Base-by-base conservation (phyloP, 208 protist species). In the Wallacemonas sp. region DNA sequence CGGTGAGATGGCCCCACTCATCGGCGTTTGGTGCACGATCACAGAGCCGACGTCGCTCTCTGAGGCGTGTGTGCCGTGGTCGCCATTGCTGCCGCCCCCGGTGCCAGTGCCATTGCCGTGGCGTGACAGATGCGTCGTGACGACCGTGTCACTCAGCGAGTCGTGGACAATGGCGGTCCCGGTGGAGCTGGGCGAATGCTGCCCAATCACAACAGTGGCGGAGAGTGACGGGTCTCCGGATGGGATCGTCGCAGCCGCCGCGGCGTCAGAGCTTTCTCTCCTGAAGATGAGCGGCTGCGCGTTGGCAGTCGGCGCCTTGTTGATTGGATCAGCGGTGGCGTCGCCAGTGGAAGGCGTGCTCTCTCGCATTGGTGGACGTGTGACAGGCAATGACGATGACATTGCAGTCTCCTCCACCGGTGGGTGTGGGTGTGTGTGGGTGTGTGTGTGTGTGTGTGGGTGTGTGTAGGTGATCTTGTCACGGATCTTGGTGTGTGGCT, bases 41-140 rank as follows among this genome's bases (percentile, higher is more conserved):
- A 58, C 24, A 21, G 52, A 58, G 52, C 52, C 52, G 2, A 0
- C 29, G 32, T 58, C 52, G 19, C 52, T 58, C 30, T 34, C 52
- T 8, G 52, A 41, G 26, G 29, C 32, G 32, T 9, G 52, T 6
- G 52, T 38, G 4, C 12, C 30, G 8, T 38, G 52, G 6, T 24
- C 32, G 14, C 9, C n/a, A 17, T 14, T 58, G 52, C 52, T 58
- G 16, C 16, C 0, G 32, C 30, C 32, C 17, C 52, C 21, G 23
- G 17, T 5, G 5, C 47, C 19, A 17, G 23, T 6, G 6, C 6
- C 26, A 26, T 4, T 16, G 30, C 47, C 24, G 30, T 21, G 52
- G 26, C 0, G 52, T 5, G n/a, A n/a, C n/a, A n/a, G n/a, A n/a
- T n/a, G n/a, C n/a, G n/a, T n/a, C n/a, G n/a, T 58, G 52, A 38